Evolutionary conservation across 495 filamentous ascomycete species (phyloP), one percentile per base, ranked within the genome.

Genomic region (Aspergillus homomorphus): DNA sequence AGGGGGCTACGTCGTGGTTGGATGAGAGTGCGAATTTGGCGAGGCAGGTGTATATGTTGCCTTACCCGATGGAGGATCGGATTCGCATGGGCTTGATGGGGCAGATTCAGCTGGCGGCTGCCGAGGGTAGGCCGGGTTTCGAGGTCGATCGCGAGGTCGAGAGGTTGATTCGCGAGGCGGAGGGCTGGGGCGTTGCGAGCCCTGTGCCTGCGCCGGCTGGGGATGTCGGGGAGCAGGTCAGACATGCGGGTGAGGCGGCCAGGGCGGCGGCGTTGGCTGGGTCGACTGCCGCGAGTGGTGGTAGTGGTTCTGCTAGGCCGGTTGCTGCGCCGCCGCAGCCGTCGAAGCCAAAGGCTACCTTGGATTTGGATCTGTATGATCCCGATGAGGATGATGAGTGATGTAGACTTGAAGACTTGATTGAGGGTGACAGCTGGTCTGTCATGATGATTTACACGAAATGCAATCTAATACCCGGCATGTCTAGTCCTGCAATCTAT

Each of bases 51-150:
- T 78, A 77, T 56, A 76, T 78, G 73, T 56, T 78, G 22, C 75
- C 76, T 43, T 80, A 77, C 55, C 77, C 77, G 26, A 74, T 70
- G 64, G 76, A 78, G 58, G 77, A 80, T 43, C 71, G 76, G 42
- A 78, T 80, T 52, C 73, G 77, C n/a, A 66, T 74, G 69, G 77
- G 77, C 1, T 38, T 79, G 23, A 78, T 80, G 76, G 77, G 74
- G 4, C 75, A 77, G 58, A 67, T 79, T 18, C 74, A 79, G 56
- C 62, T 74, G 9, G 69, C 72, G 6, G 70, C 70, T 5, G 68
- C 66, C 3, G 65, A 70, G 53, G 64, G 67, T 3, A 43, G 67
- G 30, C 63, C 66, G 12, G 66, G 53, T 1, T 65, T 70, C 5
- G 73, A 77, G 18, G 60, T 70, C 0, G 77, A 77, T 18, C 65